Evolutionary conservation across 371 early-diverging fungal genomes (phyloP).

Genomic region (Cokeromyces recurvatus): DNA sequence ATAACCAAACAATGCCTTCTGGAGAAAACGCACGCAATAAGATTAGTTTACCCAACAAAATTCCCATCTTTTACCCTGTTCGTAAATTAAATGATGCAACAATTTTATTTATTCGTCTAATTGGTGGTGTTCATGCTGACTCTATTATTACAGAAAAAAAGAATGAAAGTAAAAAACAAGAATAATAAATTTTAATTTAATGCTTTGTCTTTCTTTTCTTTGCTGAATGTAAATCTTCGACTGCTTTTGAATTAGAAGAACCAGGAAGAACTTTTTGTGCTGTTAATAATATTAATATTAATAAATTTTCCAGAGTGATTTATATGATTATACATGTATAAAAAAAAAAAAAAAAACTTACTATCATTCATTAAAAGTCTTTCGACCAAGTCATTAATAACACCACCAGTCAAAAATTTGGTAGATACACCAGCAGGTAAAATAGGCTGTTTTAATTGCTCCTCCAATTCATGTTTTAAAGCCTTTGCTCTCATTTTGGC

Average conservation of each 20-base stretch:
- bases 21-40: conserved; percentile 18
- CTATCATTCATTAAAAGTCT: conserved; percentile 44
- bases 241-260: conserved; percentile 30
- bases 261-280: conserved; percentile 38
- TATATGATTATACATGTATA: background rate
- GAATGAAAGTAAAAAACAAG: conserved; percentile 11
- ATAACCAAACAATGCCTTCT: conserved; percentile 24
- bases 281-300: conserved; percentile 8
- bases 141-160: conserved; percentile 35
- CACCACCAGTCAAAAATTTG: conserved; percentile 72
- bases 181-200: conserved; percentile 5
- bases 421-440: conserved; percentile 70
- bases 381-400: conserved; percentile 59
- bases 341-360: background rate
- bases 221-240: conserved; percentile 34
- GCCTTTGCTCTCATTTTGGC: conserved; percentile 42
- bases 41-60: conserved; percentile 27
- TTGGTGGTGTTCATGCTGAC: conserved; percentile 41
- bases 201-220: conserved; percentile 15
- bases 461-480: conserved; percentile 55
- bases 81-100: conserved; percentile 36
- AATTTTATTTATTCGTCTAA: conserved; percentile 25
- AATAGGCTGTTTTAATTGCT: conserved; percentile 57
- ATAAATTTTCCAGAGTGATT: background rate
- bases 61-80: conserved; percentile 43